phyloP scores from a whole-genome alignment of 1,284 basidiomycete species.

The Rhodotorula sp. region DNA sequence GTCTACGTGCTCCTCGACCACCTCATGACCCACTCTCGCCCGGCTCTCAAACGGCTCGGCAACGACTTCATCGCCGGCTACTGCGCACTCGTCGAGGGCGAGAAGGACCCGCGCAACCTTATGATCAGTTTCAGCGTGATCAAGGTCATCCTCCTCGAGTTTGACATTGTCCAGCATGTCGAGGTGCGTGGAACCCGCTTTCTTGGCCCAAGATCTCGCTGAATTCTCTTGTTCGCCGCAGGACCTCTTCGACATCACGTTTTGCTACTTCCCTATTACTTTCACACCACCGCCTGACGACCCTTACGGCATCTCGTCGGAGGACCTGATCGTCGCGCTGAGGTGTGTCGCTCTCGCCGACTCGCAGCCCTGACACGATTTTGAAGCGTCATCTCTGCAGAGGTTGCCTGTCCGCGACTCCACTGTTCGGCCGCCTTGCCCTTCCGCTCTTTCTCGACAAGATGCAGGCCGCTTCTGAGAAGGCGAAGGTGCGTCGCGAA shows the following conservation, averaged over 20 bases:
- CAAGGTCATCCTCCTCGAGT: slow-evolving; percentile 80
- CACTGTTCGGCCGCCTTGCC: slow-evolving; percentile 78
- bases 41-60: slow-evolving; percentile 70
- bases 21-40: slow-evolving; percentile 60
- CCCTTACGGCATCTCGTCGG: slow-evolving; percentile 86
- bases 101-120: slow-evolving; percentile 96
- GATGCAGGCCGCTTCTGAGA: slow-evolving; percentile 74
- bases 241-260: slow-evolving; percentile 91
- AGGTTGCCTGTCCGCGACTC: slow-evolving; percentile 71
- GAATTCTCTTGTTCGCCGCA: slow-evolving; percentile 50
- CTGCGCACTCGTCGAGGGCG: slow-evolving; percentile 77
- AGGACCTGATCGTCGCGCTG: slow-evolving; percentile 76
- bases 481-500: slow-evolving; percentile 67
- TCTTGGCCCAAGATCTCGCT: not conserved
- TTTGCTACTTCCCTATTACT: slow-evolving; percentile 98
- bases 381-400: too few relatives aligned
- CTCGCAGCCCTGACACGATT: too few relatives aligned
- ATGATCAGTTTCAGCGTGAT: slow-evolving; percentile 85
- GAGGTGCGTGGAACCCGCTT: slow-evolving; percentile 60
- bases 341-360: slow-evolving; percentile 57
- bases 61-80: slow-evolving; percentile 70
- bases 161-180: slow-evolving; percentile 69
- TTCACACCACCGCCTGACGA: slow-evolving; percentile 93
- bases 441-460: slow-evolving; percentile 91
- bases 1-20: slow-evolving; percentile 82